These are phyloP conservation scores for Ascochyta lentis DNA, from an alignment of 2,329 filamentous ascomycete genomes.

Conservation along the genomic window DNA sequence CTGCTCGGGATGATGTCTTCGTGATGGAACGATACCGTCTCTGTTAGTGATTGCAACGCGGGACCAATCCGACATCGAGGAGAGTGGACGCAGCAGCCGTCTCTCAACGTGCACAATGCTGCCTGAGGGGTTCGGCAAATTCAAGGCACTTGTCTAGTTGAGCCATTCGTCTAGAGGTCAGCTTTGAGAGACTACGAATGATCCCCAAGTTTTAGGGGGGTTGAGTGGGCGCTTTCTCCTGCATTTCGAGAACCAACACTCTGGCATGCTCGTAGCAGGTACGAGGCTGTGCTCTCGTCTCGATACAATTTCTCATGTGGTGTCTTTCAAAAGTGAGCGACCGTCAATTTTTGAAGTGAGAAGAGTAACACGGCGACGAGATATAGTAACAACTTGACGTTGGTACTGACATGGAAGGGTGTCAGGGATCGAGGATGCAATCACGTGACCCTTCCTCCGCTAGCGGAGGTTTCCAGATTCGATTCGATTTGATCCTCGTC, in stretches of 20 bases:
- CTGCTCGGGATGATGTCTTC: neutral
- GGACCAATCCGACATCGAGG: neutral
- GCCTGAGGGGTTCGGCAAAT: too few species aligned
- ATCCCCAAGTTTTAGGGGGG: too few species aligned
- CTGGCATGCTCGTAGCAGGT: neutral
- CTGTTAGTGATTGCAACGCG: neutral
- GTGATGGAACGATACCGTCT: neutral
- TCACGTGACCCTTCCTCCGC: neutral
- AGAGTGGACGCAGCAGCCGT: too few species aligned
- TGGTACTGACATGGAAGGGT: too few species aligned
- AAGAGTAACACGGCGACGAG: neutral
- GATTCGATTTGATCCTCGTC: slow-evolving; percentile 20
- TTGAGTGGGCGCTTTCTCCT: too few species aligned
- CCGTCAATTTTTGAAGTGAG: neutral
- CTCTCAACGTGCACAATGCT: too few species aligned
- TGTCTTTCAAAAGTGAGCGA: neutral
- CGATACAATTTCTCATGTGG: neutral
- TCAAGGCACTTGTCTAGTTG: too few species aligned
- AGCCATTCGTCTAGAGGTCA: too few species aligned
- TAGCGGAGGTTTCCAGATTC: slow-evolving; percentile 5
- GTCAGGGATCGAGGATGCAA: too few species aligned
- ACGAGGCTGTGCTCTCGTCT: neutral
- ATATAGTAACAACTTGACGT: neutral
- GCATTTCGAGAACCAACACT: too few species aligned
- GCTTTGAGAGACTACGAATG: too few species aligned